Conservation (phyloP, 2,329 filamentous ascomycete genomes). For the Chaetomium sp. region DNA sequence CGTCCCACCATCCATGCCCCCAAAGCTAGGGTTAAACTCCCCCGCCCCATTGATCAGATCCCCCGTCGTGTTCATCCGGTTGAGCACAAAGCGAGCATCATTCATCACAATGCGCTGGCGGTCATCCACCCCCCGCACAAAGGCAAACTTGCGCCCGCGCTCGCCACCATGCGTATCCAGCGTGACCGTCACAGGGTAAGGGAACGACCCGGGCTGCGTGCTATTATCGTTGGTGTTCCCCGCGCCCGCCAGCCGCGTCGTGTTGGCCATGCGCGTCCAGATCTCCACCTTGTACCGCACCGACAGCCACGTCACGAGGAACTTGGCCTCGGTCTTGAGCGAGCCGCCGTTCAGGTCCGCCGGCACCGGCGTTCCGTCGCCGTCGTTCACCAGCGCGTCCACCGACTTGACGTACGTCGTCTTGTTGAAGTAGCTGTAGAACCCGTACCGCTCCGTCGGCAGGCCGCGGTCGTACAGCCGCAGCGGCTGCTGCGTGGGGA, state of each 20-base stretch:
- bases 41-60: constrained; percentile 55
- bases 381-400: constrained; percentile 8
- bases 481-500: constrained; percentile 73
- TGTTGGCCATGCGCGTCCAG: constrained; percentile 58
- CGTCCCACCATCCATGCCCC: constrained; percentile 64
- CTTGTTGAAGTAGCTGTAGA: constrained; percentile 90
- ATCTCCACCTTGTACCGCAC: constrained; percentile 66
- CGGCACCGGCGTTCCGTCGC: constrained; percentile 38
- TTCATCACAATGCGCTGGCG: constrained; percentile 49
- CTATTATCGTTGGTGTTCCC: constrained; percentile 38
- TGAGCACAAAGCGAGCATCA: constrained; percentile 50
- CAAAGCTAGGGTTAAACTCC: constrained; percentile 50
- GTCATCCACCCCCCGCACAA: constrained; percentile 54
- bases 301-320: constrained; percentile 60
- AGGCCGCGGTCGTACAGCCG: constrained; percentile 82
- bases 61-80: constrained; percentile 55
- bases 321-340: constrained; percentile 54
- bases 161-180: constrained; percentile 66
- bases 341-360: constrained; percentile 60
- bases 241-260: constrained; percentile 45
- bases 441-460: constrained; percentile 84
- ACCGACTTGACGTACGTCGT: constrained; percentile 76
- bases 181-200: constrained; percentile 63
- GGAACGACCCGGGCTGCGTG: constrained; percentile 60
- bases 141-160: constrained; percentile 54